Base-by-base conservation (phyloP, 495 filamentous ascomycete genomes). In the Podospora australis region DNA sequence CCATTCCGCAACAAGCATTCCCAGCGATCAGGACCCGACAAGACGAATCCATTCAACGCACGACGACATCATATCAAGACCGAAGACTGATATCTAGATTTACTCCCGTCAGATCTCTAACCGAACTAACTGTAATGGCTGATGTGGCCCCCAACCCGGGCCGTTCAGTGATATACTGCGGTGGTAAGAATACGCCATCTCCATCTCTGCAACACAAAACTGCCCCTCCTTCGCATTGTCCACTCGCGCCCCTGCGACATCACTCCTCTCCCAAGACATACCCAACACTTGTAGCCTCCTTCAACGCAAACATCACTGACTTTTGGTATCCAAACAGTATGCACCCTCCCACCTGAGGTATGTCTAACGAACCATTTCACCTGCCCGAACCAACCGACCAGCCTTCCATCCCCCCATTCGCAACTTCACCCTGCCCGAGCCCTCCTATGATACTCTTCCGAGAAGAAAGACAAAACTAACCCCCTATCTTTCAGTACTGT, bases 291-390 rank as follows among this genome's bases (percentile, higher is more conserved):
- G 44, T 44, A 23, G 29, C 24, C n/a, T 16, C 35, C 23, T 4
- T 8, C 9, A 28, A 16, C 21, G n/a, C n/a, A 29, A 40, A 41
- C 59, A 30, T 49, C 47, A 25, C 42, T 20, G 50, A 20, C 26
- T 20, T 32, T 13, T 45, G 35, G n/a, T n/a, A n/a, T n/a, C n/a
- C n/a, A n/a, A n/a, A n/a, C 59, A 96, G 90, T 96, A 41, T 98
- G 92, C 74, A 84, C 82, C 41, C 74, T 98, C 59, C 92, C 92
- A 39, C 89, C 90, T 58, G 92, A 96, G 82, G 89, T 94, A 88
- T 65, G 73, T 17, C 19, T 6, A n/a, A 49, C 66, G 73, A 3
- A 13, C 39, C 48, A 36, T 14, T 26, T 11, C 69, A 43, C 42
- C 35, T 46, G n/a, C 36, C 17, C 29, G 5, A 26, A 21, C 16